These are phyloP conservation scores for Vigna radiata DNA, from an alignment of 306 rosid species.

Conservation along the genomic window DNA sequence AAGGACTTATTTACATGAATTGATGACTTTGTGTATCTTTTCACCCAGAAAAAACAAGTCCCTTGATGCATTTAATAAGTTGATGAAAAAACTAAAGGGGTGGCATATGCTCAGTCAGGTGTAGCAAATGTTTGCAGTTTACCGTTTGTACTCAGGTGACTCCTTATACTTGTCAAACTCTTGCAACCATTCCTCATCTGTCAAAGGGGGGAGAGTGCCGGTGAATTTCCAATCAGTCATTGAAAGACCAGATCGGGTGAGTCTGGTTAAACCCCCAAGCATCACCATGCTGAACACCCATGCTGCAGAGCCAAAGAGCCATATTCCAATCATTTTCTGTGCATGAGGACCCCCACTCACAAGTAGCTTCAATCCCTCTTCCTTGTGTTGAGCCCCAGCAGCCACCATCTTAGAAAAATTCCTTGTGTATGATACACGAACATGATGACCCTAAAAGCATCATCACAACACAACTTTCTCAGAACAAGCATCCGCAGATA, in stretches of 20 bases:
- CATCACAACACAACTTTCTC: conserved; percentile 32
- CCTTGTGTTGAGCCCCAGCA: conserved; percentile 49
- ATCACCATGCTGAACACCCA: conserved; percentile 97
- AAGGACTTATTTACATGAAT: neutral
- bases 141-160: conserved; percentile 91
- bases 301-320: conserved; percentile 91
- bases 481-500: conserved; percentile 22
- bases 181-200: conserved; percentile 71
- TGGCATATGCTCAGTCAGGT: neutral
- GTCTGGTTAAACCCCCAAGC: conserved; percentile 87
- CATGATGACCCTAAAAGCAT: conserved; percentile 56
- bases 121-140: conserved; percentile 11
- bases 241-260: conserved; percentile 93
- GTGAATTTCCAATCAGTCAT: conserved; percentile 95
- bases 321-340: conserved; percentile 75
- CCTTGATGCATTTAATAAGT: neutral
- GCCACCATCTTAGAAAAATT: conserved; percentile 59
- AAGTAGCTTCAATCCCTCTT: conserved; percentile 71
- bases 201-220: conserved; percentile 75
- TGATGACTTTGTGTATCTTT: neutral
- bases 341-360: conserved; percentile 79
- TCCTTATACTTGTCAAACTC: conserved; percentile 86
- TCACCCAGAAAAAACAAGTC: neutral
- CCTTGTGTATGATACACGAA: conserved; percentile 47
- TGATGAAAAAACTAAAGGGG: conserved; percentile 8